Evolutionary conservation across 768 basidiomycete genomes (phyloP), one percentile per base, ranked within the genome.

Genomic region (Cubamyces lactineus): DNA sequence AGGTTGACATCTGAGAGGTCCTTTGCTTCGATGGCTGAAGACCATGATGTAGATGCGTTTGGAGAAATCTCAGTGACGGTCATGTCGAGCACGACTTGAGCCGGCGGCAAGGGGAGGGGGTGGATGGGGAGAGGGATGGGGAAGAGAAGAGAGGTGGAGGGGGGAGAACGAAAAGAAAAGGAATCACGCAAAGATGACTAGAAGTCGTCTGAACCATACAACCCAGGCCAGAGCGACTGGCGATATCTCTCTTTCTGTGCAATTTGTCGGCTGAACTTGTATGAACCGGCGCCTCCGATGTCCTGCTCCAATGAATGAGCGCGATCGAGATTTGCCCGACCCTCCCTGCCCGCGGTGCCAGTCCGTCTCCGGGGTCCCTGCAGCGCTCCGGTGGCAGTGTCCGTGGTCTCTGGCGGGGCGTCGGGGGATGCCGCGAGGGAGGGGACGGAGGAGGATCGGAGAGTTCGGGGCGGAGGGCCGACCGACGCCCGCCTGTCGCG

Each of bases 31-130:
- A 43, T 50, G 30, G 52, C 45, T 47, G 53, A 56, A 8, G 57
- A 30, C 58, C 59, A 66, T 34, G 64, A 55, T 47, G 61, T 21
- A 45, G 60, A 51, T 17, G 64, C 48, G 21, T 49, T 13, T 24
- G 48, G 55, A 9, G 57, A 45, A 12, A 42, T 3, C 6, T 43
- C 41, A 3, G 34, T 53, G 26, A 26, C 13, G 12, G 59, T 41
- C 63, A 56, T 55, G 50, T 28, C 40, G 46, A 21, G 21, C 21
- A 34, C 34, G 42, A 43, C 19, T 46, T 21, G 45, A 21, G 45
- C 19, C 19, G 19, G 17, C 19, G 19, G 38, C 26, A 49, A 17
- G 30, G 17, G 3, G 48, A 26, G 42, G 21, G 16, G 9, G 7
- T 9, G 53, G 46, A 34, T 3, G 34, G 46, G 21, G 55, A 39